Evolutionary conservation across 805 yeast genomes (phyloP).

Genomic region (Blastobotrys americana): DNA sequence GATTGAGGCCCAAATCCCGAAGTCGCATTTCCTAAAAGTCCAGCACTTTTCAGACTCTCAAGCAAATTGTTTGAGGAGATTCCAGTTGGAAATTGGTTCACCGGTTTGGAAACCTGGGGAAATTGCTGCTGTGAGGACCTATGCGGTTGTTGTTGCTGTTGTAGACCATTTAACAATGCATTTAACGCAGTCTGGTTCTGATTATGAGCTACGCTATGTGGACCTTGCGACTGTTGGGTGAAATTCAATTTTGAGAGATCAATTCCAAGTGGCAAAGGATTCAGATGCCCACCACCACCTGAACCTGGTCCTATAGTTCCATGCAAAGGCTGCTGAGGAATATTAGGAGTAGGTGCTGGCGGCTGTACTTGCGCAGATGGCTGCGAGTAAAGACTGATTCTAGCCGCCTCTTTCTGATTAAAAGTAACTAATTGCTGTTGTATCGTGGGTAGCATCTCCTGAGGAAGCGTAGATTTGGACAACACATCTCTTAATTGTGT

Average conservation of each 20-base stretch:
- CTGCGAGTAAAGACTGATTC: conserved; percentile 15
- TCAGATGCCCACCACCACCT: neutral
- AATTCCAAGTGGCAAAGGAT: neutral
- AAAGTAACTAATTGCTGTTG: conserved; percentile 27
- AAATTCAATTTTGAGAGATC: conserved; percentile 8
- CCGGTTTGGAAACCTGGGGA: too few species aligned
- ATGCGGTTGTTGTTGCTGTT: conserved; percentile 7
- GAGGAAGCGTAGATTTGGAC: conserved; percentile 26
- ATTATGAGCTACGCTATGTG: neutral
- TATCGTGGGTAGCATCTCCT: conserved; percentile 23
- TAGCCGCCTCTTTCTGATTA: conserved; percentile 22
- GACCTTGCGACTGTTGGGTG: neutral
- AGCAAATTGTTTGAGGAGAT: neutral
- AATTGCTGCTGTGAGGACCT: conserved; percentile 1
- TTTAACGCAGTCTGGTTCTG: neutral
- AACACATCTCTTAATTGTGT: conserved; percentile 26
- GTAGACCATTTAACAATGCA: neutral
- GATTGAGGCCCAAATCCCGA: conserved; percentile 2
- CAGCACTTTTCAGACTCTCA: conserved; percentile 21
- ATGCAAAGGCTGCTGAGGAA: neutral
- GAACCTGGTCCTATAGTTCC: too few species aligned
- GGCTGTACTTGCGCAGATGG: neutral
- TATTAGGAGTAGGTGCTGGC: conserved; percentile 9
- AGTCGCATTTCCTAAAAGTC: conserved; percentile 16
- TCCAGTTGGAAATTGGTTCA: too few species aligned